phyloP scores from a whole-genome alignment of 2,329 filamentous ascomycete species.

The Shiraia sp. region DNA sequence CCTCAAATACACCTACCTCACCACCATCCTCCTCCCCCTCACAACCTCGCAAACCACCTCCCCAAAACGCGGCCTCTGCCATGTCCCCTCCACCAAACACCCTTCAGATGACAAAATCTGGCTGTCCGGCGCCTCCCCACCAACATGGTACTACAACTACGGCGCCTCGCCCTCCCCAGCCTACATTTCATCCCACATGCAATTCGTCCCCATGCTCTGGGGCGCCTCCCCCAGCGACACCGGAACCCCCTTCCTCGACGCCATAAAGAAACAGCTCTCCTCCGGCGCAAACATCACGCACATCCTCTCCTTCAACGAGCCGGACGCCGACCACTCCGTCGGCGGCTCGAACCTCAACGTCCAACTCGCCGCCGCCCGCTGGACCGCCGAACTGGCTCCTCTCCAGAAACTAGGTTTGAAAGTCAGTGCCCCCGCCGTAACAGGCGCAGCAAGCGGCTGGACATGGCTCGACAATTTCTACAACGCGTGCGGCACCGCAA shows the following conservation, averaged over 20 bases:
- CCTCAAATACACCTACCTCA: background rate
- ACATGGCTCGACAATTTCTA: constrained; percentile 71
- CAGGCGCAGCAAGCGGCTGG: constrained; percentile 63
- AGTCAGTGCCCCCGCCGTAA: constrained; percentile 72
- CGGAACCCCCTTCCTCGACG: constrained; percentile 63
- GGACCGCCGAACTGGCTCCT: constrained; percentile 73
- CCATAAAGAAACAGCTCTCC: constrained; percentile 60
- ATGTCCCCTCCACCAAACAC: constrained; percentile 60
- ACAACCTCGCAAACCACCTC: constrained; percentile 42
- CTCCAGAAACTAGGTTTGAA: constrained; percentile 65
- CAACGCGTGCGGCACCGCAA: constrained; percentile 54
- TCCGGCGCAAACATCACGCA: constrained; percentile 64
- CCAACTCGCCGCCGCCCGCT: constrained; percentile 65
- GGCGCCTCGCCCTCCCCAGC: constrained; percentile 57
- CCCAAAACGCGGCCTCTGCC: constrained; percentile 73
- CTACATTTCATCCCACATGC: constrained; percentile 56
- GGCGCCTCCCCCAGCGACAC: constrained; percentile 53
- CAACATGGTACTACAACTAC: constrained; percentile 91
- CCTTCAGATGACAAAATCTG: constrained; percentile 69
- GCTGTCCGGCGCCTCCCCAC: constrained; percentile 56
- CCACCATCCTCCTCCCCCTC: constrained; percentile 1
- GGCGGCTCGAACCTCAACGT: constrained; percentile 69
- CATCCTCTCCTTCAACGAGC: constrained; percentile 80
- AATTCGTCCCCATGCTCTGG: constrained; percentile 85
- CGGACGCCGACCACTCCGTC: constrained; percentile 60